Conservation (phyloP, 2,329 filamentous ascomycete genomes). For the Neocatenulostroma microsporum region DNA sequence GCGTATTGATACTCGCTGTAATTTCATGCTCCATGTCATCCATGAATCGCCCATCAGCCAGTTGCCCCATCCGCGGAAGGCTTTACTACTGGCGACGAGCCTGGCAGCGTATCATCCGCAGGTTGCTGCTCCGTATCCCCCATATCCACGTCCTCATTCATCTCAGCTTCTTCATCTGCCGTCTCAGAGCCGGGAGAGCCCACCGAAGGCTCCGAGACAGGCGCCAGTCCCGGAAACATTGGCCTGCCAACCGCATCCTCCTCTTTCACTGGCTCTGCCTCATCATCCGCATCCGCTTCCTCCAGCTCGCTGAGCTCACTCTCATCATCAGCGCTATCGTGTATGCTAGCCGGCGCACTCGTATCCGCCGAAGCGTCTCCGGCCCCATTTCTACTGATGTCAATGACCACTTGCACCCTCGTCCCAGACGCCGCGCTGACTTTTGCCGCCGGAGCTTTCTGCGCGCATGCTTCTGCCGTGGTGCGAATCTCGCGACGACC, state of each 20-base stretch:
- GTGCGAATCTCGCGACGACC: slow-evolving; percentile 53
- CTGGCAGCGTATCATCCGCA: background rate
- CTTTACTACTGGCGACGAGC: too few species aligned
- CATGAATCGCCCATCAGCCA: too few species aligned
- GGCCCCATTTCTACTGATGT: slow-evolving; percentile 12
- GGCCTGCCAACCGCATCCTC: slow-evolving; percentile 10
- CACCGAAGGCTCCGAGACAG: background rate
- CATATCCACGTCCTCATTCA: slow-evolving; percentile 4
- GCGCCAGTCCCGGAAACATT: slow-evolving; percentile 20
- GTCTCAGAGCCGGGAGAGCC: background rate
- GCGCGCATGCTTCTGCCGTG: slow-evolving; percentile 50
- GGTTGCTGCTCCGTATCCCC: background rate
- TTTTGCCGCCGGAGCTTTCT: slow-evolving; percentile 20
- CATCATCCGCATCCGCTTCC: slow-evolving; percentile 26
- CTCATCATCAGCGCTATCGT: slow-evolving; percentile 48
- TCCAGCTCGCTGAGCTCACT: slow-evolving; percentile 49
- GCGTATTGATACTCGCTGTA: too few species aligned
- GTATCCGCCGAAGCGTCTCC: slow-evolving; percentile 35
- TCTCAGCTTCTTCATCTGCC: slow-evolving; percentile 4
- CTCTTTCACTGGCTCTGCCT: slow-evolving; percentile 13
- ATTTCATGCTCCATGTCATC: too few species aligned
- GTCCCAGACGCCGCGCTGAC: slow-evolving; percentile 8
- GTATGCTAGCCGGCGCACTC: slow-evolving; percentile 50
- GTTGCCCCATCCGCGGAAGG: too few species aligned
- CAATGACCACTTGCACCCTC: slow-evolving; percentile 24